Evolutionary conservation across 1,284 basidiomycete genomes (phyloP).

Genomic region (Mycena citricolor): DNA sequence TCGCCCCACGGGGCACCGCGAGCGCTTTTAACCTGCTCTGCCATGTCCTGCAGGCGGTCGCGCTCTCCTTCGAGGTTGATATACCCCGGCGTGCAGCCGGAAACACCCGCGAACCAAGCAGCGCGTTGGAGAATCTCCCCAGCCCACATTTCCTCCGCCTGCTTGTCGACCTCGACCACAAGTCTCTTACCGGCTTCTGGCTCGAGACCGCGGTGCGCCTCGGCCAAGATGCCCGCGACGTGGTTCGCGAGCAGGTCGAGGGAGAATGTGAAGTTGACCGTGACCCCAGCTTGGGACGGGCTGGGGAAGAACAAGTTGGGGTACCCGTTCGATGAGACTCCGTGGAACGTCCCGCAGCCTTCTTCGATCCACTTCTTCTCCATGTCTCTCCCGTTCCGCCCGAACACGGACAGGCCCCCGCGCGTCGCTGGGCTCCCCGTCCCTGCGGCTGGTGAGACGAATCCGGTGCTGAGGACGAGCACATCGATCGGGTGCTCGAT

Average conservation of each 20-base stretch:
- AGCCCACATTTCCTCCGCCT: constrained; percentile 19
- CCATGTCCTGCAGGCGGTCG: background rate
- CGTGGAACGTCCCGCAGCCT: constrained; percentile 19
- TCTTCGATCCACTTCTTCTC: constrained; percentile 20
- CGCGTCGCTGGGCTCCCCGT: constrained; percentile 7
- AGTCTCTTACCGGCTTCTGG: background rate
- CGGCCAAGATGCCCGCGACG: constrained; percentile 12
- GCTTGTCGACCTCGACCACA: constrained; percentile 14
- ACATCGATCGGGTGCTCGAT: constrained; percentile 20
- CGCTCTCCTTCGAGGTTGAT: constrained; percentile 12
- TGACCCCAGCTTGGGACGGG: constrained; percentile 2
- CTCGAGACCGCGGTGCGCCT: constrained; percentile 8
- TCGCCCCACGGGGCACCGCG: constrained; percentile 13
- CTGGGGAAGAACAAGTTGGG: constrained; percentile 24
- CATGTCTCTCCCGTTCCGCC: constrained; percentile 15
- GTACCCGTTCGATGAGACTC: constrained; percentile 16
- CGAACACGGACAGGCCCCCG: constrained; percentile 5
- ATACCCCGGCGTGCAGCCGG: constrained; percentile 23
- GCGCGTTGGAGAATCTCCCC: constrained; percentile 13
- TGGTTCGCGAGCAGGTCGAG: constrained; percentile 6
- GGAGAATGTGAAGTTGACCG: constrained; percentile 14
- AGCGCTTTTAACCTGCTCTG: constrained; percentile 17
- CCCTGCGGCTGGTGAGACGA: background rate
- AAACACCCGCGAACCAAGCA: constrained; percentile 10
- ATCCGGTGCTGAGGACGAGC: constrained; percentile 23